Conservation (phyloP, 768 basidiomycete species). For the Tylopilus sp. region DNA sequence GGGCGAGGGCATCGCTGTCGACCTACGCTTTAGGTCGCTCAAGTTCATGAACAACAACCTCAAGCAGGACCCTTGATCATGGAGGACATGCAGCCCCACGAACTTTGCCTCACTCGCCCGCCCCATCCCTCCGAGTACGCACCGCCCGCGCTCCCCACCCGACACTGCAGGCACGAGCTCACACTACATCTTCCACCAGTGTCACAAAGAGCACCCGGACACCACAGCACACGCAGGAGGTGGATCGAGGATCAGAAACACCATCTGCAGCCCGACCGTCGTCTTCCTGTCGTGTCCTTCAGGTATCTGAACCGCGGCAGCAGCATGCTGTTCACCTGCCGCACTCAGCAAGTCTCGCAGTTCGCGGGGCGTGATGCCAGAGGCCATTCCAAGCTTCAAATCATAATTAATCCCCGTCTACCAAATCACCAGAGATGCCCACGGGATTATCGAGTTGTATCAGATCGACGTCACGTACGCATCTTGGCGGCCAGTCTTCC, state of each 20-base stretch:
- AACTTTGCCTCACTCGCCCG: constrained; percentile 30
- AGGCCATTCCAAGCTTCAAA: constrained; percentile 6
- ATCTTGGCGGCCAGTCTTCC: not conserved
- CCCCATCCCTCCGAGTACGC: constrained; percentile 29
- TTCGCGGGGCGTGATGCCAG: not conserved
- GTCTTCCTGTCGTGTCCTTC: constrained; percentile 11
- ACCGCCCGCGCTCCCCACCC: not conserved
- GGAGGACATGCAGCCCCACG: constrained; percentile 42
- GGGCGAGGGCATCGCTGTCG: constrained; percentile 2
- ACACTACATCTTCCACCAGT: constrained; percentile 12
- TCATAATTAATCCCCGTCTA: no score
- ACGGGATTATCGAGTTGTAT: constrained; percentile 1
- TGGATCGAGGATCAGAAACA: constrained; percentile 16
- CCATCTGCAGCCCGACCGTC: constrained; percentile 3
- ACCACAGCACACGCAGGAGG: constrained; percentile 3
- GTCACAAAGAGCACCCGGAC: constrained; percentile 8
- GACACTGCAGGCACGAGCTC: not conserved
- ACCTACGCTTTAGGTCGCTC: not conserved
- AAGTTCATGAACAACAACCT: constrained; percentile 26
- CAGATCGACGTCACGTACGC: not conserved
- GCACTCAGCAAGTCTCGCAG: not conserved
- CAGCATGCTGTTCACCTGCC: constrained; percentile 11
- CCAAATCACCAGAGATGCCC: no score
- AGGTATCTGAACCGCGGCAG: constrained; percentile 1
- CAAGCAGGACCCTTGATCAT: constrained; percentile 13